These are phyloP conservation scores for Rubus idaeus DNA, from an alignment of 306 rosid genomes.

Conservation along the genomic window DNA sequence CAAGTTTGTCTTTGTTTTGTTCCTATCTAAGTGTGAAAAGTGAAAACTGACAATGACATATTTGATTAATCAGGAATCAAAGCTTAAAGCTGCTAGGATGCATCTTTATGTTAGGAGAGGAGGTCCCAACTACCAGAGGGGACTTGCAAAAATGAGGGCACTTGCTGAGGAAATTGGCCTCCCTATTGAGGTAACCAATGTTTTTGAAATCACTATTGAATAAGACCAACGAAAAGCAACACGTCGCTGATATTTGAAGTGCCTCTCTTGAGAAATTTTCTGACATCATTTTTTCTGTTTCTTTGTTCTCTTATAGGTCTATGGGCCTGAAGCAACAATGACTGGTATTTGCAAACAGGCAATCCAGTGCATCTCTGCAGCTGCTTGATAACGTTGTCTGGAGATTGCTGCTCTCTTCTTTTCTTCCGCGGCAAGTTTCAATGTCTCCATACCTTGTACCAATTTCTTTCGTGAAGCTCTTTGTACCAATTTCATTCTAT, in stretches of 20 bases:
- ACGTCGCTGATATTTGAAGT: neutral
- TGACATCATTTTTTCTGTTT: conserved; percentile 13
- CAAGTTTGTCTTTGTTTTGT: conserved; percentile 9
- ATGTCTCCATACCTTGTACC: conserved; percentile 14
- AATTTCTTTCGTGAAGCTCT: conserved; percentile 9
- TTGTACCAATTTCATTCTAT: conserved; percentile 21
- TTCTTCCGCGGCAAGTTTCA: conserved; percentile 11
- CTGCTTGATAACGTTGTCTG: conserved; percentile 47
- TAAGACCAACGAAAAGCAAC: neutral
- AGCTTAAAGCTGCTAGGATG: conserved; percentile 84
- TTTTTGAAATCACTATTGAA: conserved; percentile 2
- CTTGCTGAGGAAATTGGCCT: conserved; percentile 89
- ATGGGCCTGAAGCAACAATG: conserved; percentile 98
- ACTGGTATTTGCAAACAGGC: conserved; percentile 98
- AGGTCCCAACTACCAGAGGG: conserved; percentile 99
- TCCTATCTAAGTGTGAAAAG: conserved; percentile 1
- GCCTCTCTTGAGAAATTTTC: neutral
- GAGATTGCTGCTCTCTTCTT: neutral
- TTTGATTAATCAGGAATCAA: conserved; percentile 61
- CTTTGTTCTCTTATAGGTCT: conserved; percentile 53
- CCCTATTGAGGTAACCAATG: conserved; percentile 75
- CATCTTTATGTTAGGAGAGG: conserved; percentile 92
- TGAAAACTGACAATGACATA: conserved; percentile 25
- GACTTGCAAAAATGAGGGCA: conserved; percentile 79
- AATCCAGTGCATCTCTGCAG: conserved; percentile 76